Conservation (phyloP, 2,329 filamentous ascomycete species). For the Rasamsonia emersonii region DNA sequence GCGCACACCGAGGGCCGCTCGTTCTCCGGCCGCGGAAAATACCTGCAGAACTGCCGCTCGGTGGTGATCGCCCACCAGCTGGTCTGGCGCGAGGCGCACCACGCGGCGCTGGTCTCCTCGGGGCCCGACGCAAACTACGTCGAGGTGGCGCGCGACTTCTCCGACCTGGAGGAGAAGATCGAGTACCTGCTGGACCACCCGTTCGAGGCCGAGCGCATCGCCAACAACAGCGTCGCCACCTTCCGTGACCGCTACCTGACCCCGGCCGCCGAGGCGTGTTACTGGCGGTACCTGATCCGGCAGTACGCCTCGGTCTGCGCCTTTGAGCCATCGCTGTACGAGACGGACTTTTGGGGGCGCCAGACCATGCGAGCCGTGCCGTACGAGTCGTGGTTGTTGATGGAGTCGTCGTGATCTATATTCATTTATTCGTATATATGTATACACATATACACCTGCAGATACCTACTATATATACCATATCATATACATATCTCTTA, state of each 20-base stretch:
- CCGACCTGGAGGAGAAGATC: conserved; percentile 43
- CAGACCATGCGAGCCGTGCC: conserved; percentile 24
- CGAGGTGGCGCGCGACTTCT: conserved; percentile 45
- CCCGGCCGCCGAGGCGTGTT: conserved; percentile 47
- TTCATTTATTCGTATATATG: no score
- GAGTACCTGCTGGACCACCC: conserved; percentile 36
- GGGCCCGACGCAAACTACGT: conserved; percentile 44
- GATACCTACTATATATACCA: no score
- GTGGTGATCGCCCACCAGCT: conserved; percentile 43
- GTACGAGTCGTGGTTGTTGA: conserved; percentile 35
- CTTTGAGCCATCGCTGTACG: conserved; percentile 32
- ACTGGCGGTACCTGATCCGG: conserved; percentile 43
- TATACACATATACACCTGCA: no score
- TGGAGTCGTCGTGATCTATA: conserved; percentile 9
- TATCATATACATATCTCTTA: no score
- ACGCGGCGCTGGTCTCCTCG: conserved; percentile 35
- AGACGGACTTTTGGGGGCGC: conserved; percentile 19
- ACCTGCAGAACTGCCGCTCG: conserved; percentile 44
- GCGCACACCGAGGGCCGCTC: conserved; percentile 47
- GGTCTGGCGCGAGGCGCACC: conserved; percentile 42
- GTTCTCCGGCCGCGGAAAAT: conserved; percentile 47
- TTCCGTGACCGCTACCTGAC: conserved; percentile 48
- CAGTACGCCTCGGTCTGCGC: conserved; percentile 30
- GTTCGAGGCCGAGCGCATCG: conserved; percentile 40
- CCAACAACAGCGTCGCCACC: conserved; percentile 38